Evolutionary conservation across 805 yeast genomes (phyloP), one percentile per base, ranked within the genome.

Genomic region (Lachancea fermentati): DNA sequence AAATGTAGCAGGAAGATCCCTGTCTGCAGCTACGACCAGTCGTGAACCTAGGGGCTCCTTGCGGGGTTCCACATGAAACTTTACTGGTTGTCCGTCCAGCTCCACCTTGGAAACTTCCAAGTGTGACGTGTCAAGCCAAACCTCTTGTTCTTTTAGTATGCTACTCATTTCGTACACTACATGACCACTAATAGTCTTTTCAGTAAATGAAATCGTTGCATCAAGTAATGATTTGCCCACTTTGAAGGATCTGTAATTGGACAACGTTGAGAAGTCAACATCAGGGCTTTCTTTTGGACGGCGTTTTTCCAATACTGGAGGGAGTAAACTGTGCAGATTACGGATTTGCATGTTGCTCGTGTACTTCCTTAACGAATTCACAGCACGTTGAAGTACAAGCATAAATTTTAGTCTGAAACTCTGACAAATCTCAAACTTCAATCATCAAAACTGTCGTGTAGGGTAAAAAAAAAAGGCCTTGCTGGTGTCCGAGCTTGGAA

Each of bases 181-280:
- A 2, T 63, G 52, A 25, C 96, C 96, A 2, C 46, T 35, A 15
- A 87, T 64, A 5, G 56, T 65, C 44, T 73, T 67, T 11, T 65
- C 50, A 3, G 70, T 71, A 65, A 89, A 87, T 36, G 70, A 55
- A 4, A 88, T 71, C 9, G 68, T 65, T 35, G 81, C 63, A 38
- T 71, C 65, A 37, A 87, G 64, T 2, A 52, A 55, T 1, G 94
- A 79, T 43, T 73, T 62, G 3, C 59, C 50, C 17, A 85, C 71
- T 2, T 59, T 50, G 53, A 85, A 81, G 19, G 63, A 48, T 13
- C 51, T 48, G 60, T 85, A 88, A 58, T 81, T 84, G 31, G 95
- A 86, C 34, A 79, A 67, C 2, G 96, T 85, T 2, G 94, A 82
- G 17, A 83, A 82, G 60, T 88, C 96, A 8, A 56, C 42, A 50